Conservation (phyloP, 768 basidiomycete genomes). For the Leccinum fibrillosum region DNA sequence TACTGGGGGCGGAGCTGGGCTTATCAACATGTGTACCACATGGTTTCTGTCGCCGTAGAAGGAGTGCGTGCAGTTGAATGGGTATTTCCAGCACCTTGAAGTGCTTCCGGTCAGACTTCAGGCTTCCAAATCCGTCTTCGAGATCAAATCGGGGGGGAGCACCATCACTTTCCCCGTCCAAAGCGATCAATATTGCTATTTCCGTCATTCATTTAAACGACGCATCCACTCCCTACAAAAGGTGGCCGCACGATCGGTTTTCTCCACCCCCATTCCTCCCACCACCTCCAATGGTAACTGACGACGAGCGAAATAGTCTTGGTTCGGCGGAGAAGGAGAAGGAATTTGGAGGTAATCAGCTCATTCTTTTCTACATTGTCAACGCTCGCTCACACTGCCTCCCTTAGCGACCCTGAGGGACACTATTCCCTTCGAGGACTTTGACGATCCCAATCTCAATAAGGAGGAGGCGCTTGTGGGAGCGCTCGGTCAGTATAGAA, state of each 20-base stretch:
- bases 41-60: background rate
- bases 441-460: conserved; percentile 40
- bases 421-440: conserved; percentile 18
- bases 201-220: background rate
- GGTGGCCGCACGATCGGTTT: background rate
- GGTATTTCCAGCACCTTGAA: background rate
- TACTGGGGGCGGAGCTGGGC: background rate
- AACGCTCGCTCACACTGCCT: background rate
- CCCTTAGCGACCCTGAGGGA: conserved; percentile 3
- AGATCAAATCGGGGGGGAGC: background rate
- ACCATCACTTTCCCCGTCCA: background rate
- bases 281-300: conserved; percentile 17
- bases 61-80: background rate
- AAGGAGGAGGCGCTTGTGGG: conserved; percentile 24
- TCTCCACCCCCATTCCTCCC: background rate
- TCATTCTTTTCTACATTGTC: background rate
- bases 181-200: background rate
- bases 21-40: background rate
- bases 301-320: conserved; percentile 15
- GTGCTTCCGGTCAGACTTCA: background rate
- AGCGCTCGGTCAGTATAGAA: conserved; percentile 19
- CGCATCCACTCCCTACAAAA: conserved; percentile 14
- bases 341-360: conserved; percentile 6
- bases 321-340: conserved; percentile 26
- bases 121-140: background rate